These are phyloP conservation scores for Fusarium tanahbumbuense DNA, from an alignment of 2,329 filamentous ascomycete species.

Conservation along the genomic window DNA sequence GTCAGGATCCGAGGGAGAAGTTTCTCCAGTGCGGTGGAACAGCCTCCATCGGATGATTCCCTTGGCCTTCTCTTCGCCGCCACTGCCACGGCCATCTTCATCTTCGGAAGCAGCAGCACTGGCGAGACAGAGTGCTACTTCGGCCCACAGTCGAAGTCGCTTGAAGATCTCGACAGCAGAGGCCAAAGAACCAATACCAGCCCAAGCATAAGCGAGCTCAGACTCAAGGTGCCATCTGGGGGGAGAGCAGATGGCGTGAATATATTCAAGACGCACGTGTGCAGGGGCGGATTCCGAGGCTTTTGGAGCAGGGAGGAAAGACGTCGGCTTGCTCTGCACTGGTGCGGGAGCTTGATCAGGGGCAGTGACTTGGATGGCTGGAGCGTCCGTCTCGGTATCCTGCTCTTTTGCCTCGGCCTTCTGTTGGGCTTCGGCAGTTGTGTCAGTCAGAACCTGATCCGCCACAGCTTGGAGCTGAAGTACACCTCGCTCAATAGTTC, in stretches of 20 bases:
- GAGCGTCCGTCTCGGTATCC: constrained; percentile 51
- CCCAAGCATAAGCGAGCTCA: constrained; percentile 94
- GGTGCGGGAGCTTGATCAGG: constrained; percentile 49
- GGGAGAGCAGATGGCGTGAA: constrained; percentile 85
- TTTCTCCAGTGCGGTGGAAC: constrained; percentile 70
- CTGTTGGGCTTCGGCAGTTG: constrained; percentile 54
- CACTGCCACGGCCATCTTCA: constrained; percentile 63
- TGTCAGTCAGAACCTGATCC: constrained; percentile 94
- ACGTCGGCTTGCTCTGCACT: constrained; percentile 65
- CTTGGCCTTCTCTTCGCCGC: constrained; percentile 82
- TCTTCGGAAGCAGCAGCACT: constrained; percentile 68
- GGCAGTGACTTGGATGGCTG: constrained; percentile 59
- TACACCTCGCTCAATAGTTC: constrained; percentile 89
- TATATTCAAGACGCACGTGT: constrained; percentile 80
- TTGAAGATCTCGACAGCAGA: constrained; percentile 97
- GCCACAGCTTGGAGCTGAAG: constrained; percentile 95
- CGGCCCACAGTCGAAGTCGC: constrained; percentile 91
- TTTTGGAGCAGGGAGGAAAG: constrained; percentile 84
- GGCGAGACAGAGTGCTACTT: constrained; percentile 90
- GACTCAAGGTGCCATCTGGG: constrained; percentile 94
- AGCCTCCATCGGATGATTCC: constrained; percentile 81
- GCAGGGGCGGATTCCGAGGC: constrained; percentile 82
- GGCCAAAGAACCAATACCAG: constrained; percentile 83
- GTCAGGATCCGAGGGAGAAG: constrained; percentile 55
- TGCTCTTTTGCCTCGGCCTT: constrained; percentile 45